Evolutionary conservation across 2,329 filamentous ascomycete genomes (phyloP).

Genomic region (Sphaerostilbella broomeana): DNA sequence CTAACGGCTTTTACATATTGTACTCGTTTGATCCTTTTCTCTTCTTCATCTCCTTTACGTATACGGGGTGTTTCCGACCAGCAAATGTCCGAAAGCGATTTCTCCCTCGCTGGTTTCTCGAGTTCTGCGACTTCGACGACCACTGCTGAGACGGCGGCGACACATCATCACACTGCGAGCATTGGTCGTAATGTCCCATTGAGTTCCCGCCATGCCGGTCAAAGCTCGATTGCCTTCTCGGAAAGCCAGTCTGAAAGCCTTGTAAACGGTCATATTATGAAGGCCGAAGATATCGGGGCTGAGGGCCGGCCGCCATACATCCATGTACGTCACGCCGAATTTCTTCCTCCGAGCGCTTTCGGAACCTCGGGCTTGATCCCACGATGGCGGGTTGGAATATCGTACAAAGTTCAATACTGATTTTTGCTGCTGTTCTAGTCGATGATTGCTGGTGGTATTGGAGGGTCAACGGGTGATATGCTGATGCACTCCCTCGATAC

Average conservation of each 20-base stretch:
- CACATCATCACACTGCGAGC: constrained; percentile 17
- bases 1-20: neutral
- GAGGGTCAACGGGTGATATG: constrained; percentile 90
- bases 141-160: constrained; percentile 12
- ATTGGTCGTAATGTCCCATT: constrained; percentile 13
- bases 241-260: constrained; percentile 22
- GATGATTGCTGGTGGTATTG: constrained; percentile 91
- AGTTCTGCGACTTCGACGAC: constrained; percentile 10
- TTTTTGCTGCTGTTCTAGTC: constrained; percentile 45
- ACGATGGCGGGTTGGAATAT: no score
- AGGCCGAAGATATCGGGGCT: constrained; percentile 32
- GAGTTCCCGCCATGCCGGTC: constrained; percentile 29
- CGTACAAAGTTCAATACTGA: no score
- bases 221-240: constrained; percentile 21
- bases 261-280: constrained; percentile 28
- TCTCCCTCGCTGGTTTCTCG: constrained; percentile 10
- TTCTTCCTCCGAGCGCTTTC: neutral
- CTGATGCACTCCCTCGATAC: constrained; percentile 99
- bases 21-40: neutral
- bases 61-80: constrained; percentile 2
- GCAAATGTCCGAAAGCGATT: constrained; percentile 13
- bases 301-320: constrained; percentile 39
- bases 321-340: constrained; percentile 30
- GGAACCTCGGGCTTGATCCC: no score
- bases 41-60: neutral